A percentile compares a stretch with the other conserved stretches of the same genome.
Conservation (phyloP, 331 rosid genomes). For the Rhamnella rubrinervis region DNA sequence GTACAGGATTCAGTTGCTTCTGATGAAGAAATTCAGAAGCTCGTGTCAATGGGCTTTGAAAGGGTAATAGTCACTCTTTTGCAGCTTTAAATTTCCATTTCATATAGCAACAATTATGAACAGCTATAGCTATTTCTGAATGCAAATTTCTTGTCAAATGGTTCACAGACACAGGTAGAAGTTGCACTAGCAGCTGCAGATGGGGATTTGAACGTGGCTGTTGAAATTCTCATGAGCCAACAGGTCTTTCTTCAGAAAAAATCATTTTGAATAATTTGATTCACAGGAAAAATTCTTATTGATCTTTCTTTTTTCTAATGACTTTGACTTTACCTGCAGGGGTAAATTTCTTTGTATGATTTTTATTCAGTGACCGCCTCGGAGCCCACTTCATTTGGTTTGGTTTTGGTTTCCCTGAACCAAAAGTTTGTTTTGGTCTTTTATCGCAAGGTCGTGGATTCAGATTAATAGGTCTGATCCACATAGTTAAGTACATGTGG, state of each 20-base stretch:
- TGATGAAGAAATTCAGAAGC: slow-evolving; percentile 71
- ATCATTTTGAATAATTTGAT: neutral
- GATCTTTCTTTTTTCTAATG: neutral
- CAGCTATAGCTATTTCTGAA: neutral
- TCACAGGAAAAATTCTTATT: neutral
- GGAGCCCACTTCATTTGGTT: too few relatives aligned
- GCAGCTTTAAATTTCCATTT: neutral
- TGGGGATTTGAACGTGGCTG: slow-evolving; percentile 86
- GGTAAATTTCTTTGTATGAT: slow-evolving; percentile 10
- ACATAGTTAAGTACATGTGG: too few relatives aligned
- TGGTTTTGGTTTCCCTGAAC: too few relatives aligned
- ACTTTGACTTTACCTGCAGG: slow-evolving; percentile 23
- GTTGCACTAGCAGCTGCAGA: slow-evolving; percentile 98
- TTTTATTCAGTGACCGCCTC: too few relatives aligned
- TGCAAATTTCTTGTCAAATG: slow-evolving; percentile 24
- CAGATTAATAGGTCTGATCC: too few relatives aligned
- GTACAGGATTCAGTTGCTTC: slow-evolving; percentile 65
- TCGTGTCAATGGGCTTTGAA: slow-evolving; percentile 94
- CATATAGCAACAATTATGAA: neutral
- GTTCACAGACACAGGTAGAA: slow-evolving; percentile 88
- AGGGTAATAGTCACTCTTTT: slow-evolving; percentile 47
- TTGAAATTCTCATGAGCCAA: slow-evolving; percentile 95
- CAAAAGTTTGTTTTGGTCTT: too few relatives aligned
- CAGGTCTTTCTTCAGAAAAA: slow-evolving; percentile 47
- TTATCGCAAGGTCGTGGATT: too few relatives aligned